Percentiles rank a stretch among this genome's conserved stretches.
phyloP scores from a whole-genome alignment of 129 eudicot species.

The Deinandra increscens region DNA sequence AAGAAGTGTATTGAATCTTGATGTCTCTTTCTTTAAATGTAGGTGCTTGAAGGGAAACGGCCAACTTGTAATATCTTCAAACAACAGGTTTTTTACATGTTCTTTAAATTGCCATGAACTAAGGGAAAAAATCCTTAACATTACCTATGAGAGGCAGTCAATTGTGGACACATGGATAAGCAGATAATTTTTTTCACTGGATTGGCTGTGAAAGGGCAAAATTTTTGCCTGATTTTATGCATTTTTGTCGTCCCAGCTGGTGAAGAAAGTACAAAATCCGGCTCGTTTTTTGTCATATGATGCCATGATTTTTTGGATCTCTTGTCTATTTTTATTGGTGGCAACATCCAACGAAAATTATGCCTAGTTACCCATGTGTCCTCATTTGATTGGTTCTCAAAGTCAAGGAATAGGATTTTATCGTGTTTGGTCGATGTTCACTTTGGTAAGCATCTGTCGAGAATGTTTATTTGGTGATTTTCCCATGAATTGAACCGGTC shows the following conservation, averaged over 20 bases:
- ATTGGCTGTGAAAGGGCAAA: not conserved
- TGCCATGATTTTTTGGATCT: not conserved
- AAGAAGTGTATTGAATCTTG: not conserved
- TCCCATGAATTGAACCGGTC: not conserved
- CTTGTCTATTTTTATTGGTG: too few relatives aligned
- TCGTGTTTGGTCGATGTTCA: not conserved
- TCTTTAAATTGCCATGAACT: not conserved
- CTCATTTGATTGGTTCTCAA: not conserved
- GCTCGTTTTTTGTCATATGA: not conserved
- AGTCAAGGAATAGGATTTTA: not conserved
- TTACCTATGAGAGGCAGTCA: not conserved
- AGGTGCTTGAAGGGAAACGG: slow-evolving; percentile 89
- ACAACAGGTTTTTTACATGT: slow-evolving; percentile 57
- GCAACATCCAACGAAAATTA: too few relatives aligned
- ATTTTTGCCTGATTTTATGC: not conserved
- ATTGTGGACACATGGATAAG: not conserved
- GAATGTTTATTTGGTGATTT: not conserved
- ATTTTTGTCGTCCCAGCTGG: not conserved
- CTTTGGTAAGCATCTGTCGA: not conserved
- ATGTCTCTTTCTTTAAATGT: not conserved
- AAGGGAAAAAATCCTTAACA: not conserved
- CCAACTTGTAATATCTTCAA: slow-evolving; percentile 92
- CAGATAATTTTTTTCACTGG: not conserved
- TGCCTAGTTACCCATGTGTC: too few relatives aligned
- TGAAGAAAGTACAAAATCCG: not conserved